Conservation (phyloP, 441 rosid species). For the Croton setiger region DNA sequence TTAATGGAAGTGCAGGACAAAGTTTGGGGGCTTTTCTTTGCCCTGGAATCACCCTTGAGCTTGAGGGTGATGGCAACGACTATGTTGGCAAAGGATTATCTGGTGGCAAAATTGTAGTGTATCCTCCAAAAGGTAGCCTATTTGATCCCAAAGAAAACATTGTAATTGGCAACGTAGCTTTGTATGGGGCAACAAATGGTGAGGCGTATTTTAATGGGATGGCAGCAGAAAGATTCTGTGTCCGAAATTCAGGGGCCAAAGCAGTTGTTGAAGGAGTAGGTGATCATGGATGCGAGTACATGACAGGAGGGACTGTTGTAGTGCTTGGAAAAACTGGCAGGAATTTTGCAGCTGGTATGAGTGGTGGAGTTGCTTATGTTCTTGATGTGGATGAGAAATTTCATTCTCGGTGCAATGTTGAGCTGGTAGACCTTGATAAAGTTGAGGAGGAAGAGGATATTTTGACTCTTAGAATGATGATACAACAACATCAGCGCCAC, state of each 20-base stretch:
- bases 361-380: slow-evolving; percentile 98
- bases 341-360: slow-evolving; percentile 99
- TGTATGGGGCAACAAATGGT: slow-evolving; percentile 90
- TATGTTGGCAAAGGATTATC: slow-evolving; percentile 99
- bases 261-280: slow-evolving; percentile 99
- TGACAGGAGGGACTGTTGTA: slow-evolving; percentile 99
- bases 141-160: slow-evolving; percentile 99
- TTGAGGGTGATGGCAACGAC: slow-evolving; percentile 98
- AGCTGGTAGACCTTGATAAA: slow-evolving; percentile 93
- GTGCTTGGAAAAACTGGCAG: slow-evolving; percentile 99
- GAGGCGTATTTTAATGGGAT: slow-evolving; percentile 98
- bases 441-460: slow-evolving; percentile 95
- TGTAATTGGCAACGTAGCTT: slow-evolving; percentile 98
- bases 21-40: slow-evolving; percentile 97
- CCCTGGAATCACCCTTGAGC: slow-evolving; percentile 91
- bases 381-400: slow-evolving; percentile 85
- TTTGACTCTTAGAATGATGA: slow-evolving; percentile 87
- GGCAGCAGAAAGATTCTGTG: slow-evolving; percentile 99
- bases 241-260: slow-evolving; percentile 98
- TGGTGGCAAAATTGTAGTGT: slow-evolving; percentile 92
- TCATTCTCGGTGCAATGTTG: slow-evolving; percentile 80
- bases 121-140: slow-evolving; percentile 88
- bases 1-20: slow-evolving; percentile 98
- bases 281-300: slow-evolving; percentile 99
- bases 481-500: slow-evolving; percentile 97